Evolutionary conservation across 1,284 basidiomycete species (phyloP).

Genomic region (Ceratobasidium sp.): DNA sequence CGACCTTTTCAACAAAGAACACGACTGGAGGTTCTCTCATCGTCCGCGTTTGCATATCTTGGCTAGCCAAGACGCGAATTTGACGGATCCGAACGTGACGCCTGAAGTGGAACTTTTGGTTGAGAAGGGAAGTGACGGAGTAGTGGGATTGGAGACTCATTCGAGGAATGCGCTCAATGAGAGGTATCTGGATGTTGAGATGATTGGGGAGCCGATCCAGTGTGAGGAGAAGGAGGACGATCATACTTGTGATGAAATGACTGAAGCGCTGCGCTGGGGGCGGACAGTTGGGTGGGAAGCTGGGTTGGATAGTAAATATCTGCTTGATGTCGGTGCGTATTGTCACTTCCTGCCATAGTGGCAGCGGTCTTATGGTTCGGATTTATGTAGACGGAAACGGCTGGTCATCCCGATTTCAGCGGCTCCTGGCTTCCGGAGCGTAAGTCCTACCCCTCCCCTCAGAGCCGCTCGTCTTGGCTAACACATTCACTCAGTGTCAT

Average conservation of each 20-base stretch:
- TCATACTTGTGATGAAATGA: conserved; percentile 45
- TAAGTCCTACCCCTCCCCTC: too few species aligned
- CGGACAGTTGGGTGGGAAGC: conserved; percentile 3
- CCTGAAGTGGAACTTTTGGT: conserved; percentile 55
- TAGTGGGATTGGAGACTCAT: conserved; percentile 51
- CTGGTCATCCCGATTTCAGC: conserved; percentile 54
- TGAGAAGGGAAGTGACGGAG: conserved; percentile 52
- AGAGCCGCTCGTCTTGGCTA: background rate
- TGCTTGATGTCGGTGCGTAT: conserved; percentile 44
- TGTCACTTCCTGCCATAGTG: too few species aligned
- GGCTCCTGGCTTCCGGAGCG: conserved; percentile 56
- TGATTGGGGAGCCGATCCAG: conserved; percentile 54
- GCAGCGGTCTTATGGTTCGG: too few species aligned
- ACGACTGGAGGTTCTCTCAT: conserved; percentile 52
- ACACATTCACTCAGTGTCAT: conserved; percentile 56
- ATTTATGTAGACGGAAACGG: conserved; percentile 50
- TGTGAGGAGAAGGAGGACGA: conserved; percentile 48
- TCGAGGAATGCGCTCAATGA: conserved; percentile 55
- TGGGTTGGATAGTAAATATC: conserved; percentile 40
- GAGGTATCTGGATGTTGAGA: conserved; percentile 58
- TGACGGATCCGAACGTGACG: conserved; percentile 53
- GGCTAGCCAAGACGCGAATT: conserved; percentile 48
- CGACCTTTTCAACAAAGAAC: conserved; percentile 56
- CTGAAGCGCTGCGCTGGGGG: conserved; percentile 41
- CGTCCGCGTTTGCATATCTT: conserved; percentile 56